These are phyloP conservation scores for Ustilago bromivora DNA, from an alignment of 1,284 basidiomycete genomes.

Conservation along the genomic window DNA sequence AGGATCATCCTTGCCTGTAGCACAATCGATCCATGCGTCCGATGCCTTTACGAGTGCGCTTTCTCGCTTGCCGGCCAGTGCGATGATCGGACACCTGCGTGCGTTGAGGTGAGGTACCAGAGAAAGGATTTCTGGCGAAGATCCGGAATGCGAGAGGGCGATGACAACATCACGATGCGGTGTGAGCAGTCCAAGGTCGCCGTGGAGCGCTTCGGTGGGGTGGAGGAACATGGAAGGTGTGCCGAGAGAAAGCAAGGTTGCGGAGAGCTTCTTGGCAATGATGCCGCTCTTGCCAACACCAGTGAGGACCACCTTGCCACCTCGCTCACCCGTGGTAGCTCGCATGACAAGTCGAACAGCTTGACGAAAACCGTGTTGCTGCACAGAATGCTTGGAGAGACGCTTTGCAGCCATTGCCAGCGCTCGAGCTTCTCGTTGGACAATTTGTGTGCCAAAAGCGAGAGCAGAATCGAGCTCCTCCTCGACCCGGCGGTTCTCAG, in stretches of 20 bases:
- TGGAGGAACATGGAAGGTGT: constrained; percentile 70
- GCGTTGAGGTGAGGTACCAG: constrained; percentile 68
- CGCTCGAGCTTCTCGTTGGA: constrained; percentile 51
- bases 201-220: constrained; percentile 70
- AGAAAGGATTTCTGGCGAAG: constrained; percentile 68
- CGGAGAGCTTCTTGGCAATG: constrained; percentile 63
- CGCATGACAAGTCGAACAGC: constrained; percentile 55
- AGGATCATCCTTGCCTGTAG: constrained; percentile 61
- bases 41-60: constrained; percentile 66
- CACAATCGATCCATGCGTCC: constrained; percentile 68
- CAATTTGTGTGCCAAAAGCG: constrained; percentile 39
- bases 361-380: constrained; percentile 46
- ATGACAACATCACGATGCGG: constrained; percentile 69
- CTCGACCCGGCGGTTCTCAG: constrained; percentile 37
- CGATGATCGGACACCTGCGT: constrained; percentile 67
- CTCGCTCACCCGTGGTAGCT: constrained; percentile 44
- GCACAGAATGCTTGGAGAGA: constrained; percentile 36
- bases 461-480: constrained; percentile 46
- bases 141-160: constrained; percentile 70
- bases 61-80: constrained; percentile 66
- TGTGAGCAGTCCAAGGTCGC: constrained; percentile 70
- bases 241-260: constrained; percentile 65
- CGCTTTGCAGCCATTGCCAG: constrained; percentile 47
- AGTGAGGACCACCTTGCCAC: constrained; percentile 70
- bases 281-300: constrained; percentile 71